Evolutionary conservation across 192 early-diverging fungal genomes (phyloP), one percentile per base, ranked within the genome.

Genomic region (Backusella macrospora): DNA sequence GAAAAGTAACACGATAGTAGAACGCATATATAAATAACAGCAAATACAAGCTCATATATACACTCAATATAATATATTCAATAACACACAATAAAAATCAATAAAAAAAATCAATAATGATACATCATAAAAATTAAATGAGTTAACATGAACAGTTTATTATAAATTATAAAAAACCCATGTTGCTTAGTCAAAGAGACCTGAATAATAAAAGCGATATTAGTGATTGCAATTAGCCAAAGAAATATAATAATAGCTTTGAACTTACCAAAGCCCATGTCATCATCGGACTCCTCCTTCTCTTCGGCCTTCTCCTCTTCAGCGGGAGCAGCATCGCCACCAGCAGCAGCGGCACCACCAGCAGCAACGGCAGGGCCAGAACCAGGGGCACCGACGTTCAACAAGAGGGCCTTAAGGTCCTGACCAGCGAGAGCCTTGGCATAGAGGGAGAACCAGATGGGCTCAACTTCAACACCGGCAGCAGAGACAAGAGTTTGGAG

Each of bases 391-490:
- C 96, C 96, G 73, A 97, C 90, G 88, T 95, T 96, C 82, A 92
- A 88, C 71, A 98, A 87, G 85, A 97, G 90, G 78, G 91, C 90
- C 78, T 82, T 87, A 72, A 99, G 79, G 84, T 97, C 91, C 89
- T 94, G 92, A 76, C 96, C 95, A 71, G 87, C 94, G 78, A 99
- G 92, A 71, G 97, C 97, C 93, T 99, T 99, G 86, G 97, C 93
- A 88, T 97, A 99, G 76, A 99, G 87, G 83, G 82, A 87, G 80
- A 92, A 91, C 95, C 95, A 99, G 91, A 98, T 94, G 75, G 93
- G 82, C 86, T 99, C 96, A 77, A 97, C 90, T 65, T 91, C 86
- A 74, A 96, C 79, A 82, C 94, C 93, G 73, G 97, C 95, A 72
- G 96, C 93, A 78, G 90, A 91, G 85, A 92, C 91, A 84, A 99